These are phyloP conservation scores for Fusarium anguioides DNA, from an alignment of 2,329 filamentous ascomycete genomes.

Conservation along the genomic window DNA sequence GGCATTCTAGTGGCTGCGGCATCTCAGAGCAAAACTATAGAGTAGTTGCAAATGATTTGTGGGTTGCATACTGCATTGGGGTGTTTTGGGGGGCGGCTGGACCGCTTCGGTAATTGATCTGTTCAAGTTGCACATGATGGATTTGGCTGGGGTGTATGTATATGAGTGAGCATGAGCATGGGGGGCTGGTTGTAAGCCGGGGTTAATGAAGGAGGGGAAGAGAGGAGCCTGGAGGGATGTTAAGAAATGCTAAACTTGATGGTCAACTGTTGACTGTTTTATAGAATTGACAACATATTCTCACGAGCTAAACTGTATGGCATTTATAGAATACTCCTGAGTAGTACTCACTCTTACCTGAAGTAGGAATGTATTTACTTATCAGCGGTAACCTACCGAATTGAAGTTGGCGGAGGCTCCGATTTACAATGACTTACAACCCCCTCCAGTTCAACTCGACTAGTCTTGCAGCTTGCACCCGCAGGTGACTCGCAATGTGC, in stretches of 20 bases:
- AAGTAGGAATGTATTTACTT: not conserved
- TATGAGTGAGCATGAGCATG: slow-evolving; percentile 9
- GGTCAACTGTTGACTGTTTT: slow-evolving; percentile 14
- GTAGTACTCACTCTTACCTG: not conserved
- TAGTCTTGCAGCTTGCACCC: slow-evolving; percentile 5
- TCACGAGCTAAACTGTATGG: slow-evolving; percentile 11
- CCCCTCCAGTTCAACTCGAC: slow-evolving; percentile 9
- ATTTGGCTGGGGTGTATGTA: slow-evolving; percentile 14
- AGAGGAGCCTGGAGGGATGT: not conserved
- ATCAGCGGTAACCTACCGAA: not conserved
- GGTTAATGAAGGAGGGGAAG: slow-evolving; percentile 20
- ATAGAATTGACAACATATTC: slow-evolving; percentile 29
- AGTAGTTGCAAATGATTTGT: slow-evolving; percentile 26
- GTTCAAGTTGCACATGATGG: slow-evolving; percentile 25
- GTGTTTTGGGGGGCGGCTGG: slow-evolving; percentile 32
- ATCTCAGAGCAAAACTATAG: slow-evolving; percentile 51
- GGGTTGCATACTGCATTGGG: slow-evolving; percentile 30
- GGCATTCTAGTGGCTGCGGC: slow-evolving; percentile 66
- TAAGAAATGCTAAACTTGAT: slow-evolving; percentile 11
- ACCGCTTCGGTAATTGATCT: slow-evolving; percentile 37
- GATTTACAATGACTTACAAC: not conserved
- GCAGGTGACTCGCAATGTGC: slow-evolving; percentile 21
- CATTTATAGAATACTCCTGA: not conserved
- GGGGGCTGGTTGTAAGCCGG: slow-evolving; percentile 26
- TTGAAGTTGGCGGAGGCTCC: not conserved